phyloP scores from a whole-genome alignment of 331 rosid species.

The Pyrus hybrid region DNA sequence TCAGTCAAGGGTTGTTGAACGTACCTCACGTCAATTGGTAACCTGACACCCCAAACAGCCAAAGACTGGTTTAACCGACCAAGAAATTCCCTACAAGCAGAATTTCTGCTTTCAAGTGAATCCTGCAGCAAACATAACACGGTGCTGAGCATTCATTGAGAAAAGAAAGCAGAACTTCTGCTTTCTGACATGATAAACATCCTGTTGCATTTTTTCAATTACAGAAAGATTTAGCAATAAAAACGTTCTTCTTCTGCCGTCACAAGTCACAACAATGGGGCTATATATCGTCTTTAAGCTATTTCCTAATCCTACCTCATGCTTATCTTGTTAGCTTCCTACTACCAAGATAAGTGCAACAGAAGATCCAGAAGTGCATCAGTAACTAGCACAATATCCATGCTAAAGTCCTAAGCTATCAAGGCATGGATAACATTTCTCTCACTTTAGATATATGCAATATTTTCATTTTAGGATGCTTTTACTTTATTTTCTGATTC shows the following conservation, averaged over 20 bases:
- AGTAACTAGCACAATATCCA: neutral
- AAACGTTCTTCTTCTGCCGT: neutral
- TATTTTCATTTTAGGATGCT: neutral
- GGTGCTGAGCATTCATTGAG: conserved; percentile 1
- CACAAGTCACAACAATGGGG: neutral
- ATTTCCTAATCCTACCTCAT: neutral
- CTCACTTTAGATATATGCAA: neutral
- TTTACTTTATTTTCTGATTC: neutral
- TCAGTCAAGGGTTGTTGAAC: neutral
- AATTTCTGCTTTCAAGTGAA: conserved; percentile 69
- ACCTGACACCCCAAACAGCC: conserved; percentile 72
- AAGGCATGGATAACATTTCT: neutral
- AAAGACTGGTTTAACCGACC: conserved; percentile 66
- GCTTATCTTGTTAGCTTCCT: neutral
- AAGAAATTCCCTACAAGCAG: conserved; percentile 53
- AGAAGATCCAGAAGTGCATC: neutral
- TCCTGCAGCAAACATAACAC: conserved; percentile 46
- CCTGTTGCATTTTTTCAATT: neutral
- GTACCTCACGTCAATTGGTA: conserved; percentile 80
- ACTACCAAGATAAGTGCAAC: neutral
- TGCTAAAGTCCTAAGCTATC: neutral
- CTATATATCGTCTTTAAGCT: neutral
- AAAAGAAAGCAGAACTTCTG: neutral
- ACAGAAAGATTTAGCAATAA: neutral
- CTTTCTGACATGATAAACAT: neutral